Evolutionary conservation across 2,329 filamentous ascomycete species (phyloP).

Genomic region (Trichoderma koningiopsis): DNA sequence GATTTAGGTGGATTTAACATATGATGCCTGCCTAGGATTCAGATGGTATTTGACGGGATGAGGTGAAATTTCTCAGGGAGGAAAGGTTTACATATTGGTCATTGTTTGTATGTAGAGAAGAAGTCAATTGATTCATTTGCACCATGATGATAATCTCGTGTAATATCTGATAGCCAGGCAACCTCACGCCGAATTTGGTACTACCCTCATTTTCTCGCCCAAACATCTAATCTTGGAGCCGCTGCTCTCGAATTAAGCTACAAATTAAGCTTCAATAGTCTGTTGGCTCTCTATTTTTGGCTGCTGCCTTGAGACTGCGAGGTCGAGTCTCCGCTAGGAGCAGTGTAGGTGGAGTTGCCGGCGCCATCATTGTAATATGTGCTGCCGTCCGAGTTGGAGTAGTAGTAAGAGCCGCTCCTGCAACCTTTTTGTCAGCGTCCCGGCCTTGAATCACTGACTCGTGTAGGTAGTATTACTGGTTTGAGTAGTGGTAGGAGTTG

Average conservation of each 20-base stretch:
- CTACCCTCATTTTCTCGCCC: not conserved
- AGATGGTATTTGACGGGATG: constrained; percentile 1
- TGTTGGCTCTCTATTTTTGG: constrained; percentile 4
- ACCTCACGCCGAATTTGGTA: not conserved
- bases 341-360: constrained; percentile 62
- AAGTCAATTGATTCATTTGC: constrained; percentile 10
- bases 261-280: not conserved
- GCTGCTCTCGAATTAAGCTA: not conserved
- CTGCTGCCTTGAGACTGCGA: constrained; percentile 22
- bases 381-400: constrained; percentile 68
- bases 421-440: not conserved
- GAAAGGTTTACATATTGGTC: not conserved
- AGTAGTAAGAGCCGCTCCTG: constrained; percentile 71
- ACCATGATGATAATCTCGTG: not conserved
- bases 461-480: constrained; percentile 47
- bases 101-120: constrained; percentile 11
- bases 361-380: constrained; percentile 67
- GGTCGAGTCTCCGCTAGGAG: constrained; percentile 46
- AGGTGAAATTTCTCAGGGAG: not conserved
- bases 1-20: not conserved
- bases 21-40: constrained; percentile 3
- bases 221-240: not conserved
- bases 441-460: not conserved
- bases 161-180: not conserved
- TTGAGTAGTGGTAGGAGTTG: constrained; percentile 70